phyloP scores from a whole-genome alignment of 2,329 filamentous ascomycete species.

The Arthroderma uncinatum region DNA sequence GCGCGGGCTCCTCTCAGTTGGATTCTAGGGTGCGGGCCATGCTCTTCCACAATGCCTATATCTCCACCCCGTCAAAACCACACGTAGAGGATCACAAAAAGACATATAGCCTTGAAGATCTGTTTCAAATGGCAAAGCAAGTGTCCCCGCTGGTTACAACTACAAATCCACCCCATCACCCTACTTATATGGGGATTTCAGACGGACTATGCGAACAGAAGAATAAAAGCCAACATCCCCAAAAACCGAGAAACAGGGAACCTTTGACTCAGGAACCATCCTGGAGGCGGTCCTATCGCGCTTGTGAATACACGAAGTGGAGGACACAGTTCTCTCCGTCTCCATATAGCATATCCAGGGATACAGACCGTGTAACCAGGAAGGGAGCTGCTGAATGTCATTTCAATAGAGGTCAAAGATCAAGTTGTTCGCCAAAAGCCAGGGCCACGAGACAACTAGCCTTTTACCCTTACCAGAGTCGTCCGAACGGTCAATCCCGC shows the following conservation, averaged over 20 bases:
- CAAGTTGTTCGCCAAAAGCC: neutral
- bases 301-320: neutral
- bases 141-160: neutral
- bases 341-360: neutral
- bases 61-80: neutral
- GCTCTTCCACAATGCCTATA: constrained; percentile 12
- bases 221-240: neutral
- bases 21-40: constrained; percentile 8
- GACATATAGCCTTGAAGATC: constrained; percentile 9
- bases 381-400: neutral
- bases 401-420: neutral
- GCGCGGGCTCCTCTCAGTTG: neutral
- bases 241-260: neutral
- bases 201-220: neutral
- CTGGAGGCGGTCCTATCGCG: neutral
- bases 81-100: neutral
- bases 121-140: neutral
- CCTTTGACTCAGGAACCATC: neutral
- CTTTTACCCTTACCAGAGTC: neutral
- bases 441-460: neutral
- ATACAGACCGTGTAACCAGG: neutral
- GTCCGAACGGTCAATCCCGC: neutral
- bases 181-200: neutral
- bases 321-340: neutral
- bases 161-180: neutral